Percentiles rank a stretch among this genome's conserved stretches.
Conservation (phyloP, 139 green algal species). For the Volvox reticuliferus region DNA sequence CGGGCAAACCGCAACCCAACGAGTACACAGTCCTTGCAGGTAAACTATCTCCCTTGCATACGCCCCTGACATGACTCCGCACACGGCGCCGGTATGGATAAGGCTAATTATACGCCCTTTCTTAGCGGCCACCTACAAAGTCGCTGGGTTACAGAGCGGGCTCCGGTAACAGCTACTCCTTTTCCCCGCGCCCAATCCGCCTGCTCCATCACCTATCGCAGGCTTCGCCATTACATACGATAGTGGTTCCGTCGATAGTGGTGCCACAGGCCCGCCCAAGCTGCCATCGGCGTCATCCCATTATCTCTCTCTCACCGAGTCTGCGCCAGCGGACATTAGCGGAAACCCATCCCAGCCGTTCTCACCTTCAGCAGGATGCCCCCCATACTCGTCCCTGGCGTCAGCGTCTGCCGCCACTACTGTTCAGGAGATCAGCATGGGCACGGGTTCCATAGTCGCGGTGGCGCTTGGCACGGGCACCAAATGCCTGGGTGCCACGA, state of each 20-base stretch:
- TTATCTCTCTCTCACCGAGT: not conserved
- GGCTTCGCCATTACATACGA: not conserved
- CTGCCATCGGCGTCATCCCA: not conserved
- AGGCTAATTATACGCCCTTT: too few relatives aligned
- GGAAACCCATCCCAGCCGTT: not conserved
- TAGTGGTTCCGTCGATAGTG: not conserved
- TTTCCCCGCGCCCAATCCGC: too few relatives aligned
- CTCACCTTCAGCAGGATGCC: too few relatives aligned
- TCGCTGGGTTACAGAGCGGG: too few relatives aligned
- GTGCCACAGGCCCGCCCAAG: not conserved
- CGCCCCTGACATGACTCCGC: too few relatives aligned
- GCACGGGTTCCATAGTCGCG: conserved; percentile 34
- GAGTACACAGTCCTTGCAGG: conserved; percentile 86
- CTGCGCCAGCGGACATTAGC: too few relatives aligned
- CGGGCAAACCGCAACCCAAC: conserved; percentile 82
- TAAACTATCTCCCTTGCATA: not conserved
- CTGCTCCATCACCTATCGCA: not conserved
- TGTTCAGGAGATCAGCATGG: not conserved
- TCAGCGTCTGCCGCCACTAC: not conserved
- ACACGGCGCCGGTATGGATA: too few relatives aligned
- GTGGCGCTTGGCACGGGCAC: conserved; percentile 86
- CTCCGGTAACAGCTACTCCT: too few relatives aligned
- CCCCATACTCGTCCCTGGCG: too few relatives aligned
- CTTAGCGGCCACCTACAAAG: too few relatives aligned
- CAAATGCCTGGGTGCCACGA: conserved; percentile 78